Percentiles rank a stretch among this genome's conserved stretches.
Conservation (phyloP, 2,329 filamentous ascomycete species). For the Sporothrix pseudoabietina region DNA sequence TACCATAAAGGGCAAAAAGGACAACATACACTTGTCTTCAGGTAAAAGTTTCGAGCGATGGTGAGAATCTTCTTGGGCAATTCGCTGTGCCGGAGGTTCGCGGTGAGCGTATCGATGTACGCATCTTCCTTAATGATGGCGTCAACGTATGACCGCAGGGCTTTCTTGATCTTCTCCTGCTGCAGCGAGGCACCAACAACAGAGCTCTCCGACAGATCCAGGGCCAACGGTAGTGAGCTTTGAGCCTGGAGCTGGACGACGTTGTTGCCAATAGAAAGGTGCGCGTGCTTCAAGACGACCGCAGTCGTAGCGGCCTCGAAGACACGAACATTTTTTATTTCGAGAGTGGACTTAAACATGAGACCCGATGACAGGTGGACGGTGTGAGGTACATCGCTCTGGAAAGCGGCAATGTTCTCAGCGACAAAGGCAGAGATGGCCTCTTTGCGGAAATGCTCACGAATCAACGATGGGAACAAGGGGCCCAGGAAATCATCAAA, state of each 20-base stretch:
- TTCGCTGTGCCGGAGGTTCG: conserved; percentile 48
- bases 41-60: conserved; percentile 53
- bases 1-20: too few relatives aligned
- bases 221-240: conserved; percentile 53
- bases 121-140: conserved; percentile 51
- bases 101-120: conserved; percentile 56
- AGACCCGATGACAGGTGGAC: conserved; percentile 55
- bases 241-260: conserved; percentile 47
- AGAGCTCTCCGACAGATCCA: conserved; percentile 48
- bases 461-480: conserved; percentile 56
- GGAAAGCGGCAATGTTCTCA: conserved; percentile 53
- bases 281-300: conserved; percentile 57
- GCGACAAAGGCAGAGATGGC: conserved; percentile 52
- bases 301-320: conserved; percentile 51
- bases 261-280: conserved; percentile 44
- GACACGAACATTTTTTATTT: conserved; percentile 52
- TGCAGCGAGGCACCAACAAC: conserved; percentile 44
- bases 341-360: conserved; percentile 49
- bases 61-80: conserved; percentile 52
- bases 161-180: conserved; percentile 50
- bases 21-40: conserved; percentile 47
- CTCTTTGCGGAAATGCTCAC: conserved; percentile 54
- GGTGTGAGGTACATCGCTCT: conserved; percentile 46
- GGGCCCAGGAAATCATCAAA: conserved; percentile 58
- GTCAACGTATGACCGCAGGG: conserved; percentile 52